Percentiles rank a stretch among this genome's conserved stretches.
These are phyloP conservation scores for Tricholoma bakamatsutake DNA, from an alignment of 768 basidiomycete species.

Conservation along the genomic window DNA sequence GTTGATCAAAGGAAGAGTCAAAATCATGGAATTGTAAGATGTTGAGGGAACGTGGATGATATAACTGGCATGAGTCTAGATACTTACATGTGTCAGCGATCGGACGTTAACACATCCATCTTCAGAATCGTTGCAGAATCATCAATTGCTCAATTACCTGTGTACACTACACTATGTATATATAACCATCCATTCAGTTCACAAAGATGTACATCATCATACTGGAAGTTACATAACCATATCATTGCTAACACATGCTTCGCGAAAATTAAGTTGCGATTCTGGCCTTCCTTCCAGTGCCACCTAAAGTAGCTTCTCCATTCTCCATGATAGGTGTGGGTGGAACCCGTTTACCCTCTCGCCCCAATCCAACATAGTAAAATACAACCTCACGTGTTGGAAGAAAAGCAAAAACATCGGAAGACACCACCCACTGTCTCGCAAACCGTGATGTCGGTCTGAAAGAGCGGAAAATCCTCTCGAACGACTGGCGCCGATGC, in stretches of 20 bases:
- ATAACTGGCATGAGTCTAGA: background rate
- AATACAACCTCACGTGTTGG: conserved; percentile 13
- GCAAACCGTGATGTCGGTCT: conserved; percentile 2
- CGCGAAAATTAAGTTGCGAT: background rate
- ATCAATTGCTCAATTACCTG: too few species aligned
- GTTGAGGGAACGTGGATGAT: background rate
- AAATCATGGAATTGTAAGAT: conserved; percentile 10
- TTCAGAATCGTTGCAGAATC: too few species aligned
- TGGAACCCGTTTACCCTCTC: background rate
- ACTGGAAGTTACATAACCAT: background rate
- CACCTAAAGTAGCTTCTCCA: background rate
- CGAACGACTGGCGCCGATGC: conserved; percentile 7
- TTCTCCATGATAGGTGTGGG: background rate
- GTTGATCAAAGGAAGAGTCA: conserved; percentile 19
- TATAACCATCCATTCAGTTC: too few species aligned
- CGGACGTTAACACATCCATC: too few species aligned
- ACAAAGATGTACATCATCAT: too few species aligned
- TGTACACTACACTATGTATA: too few species aligned
- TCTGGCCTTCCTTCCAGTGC: background rate
- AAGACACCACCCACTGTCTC: background rate
- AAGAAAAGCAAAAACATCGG: conserved; percentile 4
- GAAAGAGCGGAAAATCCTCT: conserved; percentile 7
- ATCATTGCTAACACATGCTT: background rate
- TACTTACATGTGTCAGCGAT: too few species aligned
- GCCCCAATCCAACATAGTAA: conserved; percentile 16